These are phyloP conservation scores for Kappamyces sp. DNA, from an alignment of 192 early-diverging fungal species.

Conservation along the genomic window DNA sequence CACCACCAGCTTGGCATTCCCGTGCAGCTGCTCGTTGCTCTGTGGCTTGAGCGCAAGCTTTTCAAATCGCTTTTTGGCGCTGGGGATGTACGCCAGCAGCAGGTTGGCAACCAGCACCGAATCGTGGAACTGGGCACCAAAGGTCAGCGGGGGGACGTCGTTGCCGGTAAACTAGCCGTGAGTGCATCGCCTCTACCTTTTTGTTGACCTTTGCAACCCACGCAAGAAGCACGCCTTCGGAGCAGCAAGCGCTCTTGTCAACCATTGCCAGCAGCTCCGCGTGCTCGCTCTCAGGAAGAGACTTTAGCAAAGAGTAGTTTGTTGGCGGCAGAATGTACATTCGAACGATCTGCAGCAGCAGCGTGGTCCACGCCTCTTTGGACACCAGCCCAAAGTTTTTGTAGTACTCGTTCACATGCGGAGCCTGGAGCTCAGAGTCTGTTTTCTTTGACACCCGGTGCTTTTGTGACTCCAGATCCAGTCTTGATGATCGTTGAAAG, in stretches of 20 bases:
- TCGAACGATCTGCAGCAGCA: slow-evolving; percentile 40
- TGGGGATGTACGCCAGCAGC: slow-evolving; percentile 31
- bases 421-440: slow-evolving; percentile 12
- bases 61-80: slow-evolving; percentile 21
- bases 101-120: slow-evolving; percentile 26
- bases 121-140: slow-evolving; percentile 31
- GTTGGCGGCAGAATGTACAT: slow-evolving; percentile 27
- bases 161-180: too few species aligned
- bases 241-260: not conserved
- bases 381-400: slow-evolving; percentile 29
- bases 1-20: slow-evolving; percentile 22
- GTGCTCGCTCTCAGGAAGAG: slow-evolving; percentile 13
- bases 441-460: slow-evolving; percentile 16
- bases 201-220: slow-evolving; percentile 38
- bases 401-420: slow-evolving; percentile 7
- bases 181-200: slow-evolving; percentile 28
- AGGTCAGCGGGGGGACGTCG: slow-evolving; percentile 12
- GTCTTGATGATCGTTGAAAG: slow-evolving; percentile 13
- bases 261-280: slow-evolving; percentile 29
- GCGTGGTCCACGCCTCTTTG: slow-evolving; percentile 43
- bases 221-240: slow-evolving; percentile 34
- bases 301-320: slow-evolving; percentile 26
- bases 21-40: slow-evolving; percentile 13
- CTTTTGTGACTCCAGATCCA: slow-evolving; percentile 18
- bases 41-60: slow-evolving; percentile 14